These are phyloP conservation scores for Lasiodiplodia theobromae DNA, from an alignment of 2,329 filamentous ascomycete species.

Conservation along the genomic window DNA sequence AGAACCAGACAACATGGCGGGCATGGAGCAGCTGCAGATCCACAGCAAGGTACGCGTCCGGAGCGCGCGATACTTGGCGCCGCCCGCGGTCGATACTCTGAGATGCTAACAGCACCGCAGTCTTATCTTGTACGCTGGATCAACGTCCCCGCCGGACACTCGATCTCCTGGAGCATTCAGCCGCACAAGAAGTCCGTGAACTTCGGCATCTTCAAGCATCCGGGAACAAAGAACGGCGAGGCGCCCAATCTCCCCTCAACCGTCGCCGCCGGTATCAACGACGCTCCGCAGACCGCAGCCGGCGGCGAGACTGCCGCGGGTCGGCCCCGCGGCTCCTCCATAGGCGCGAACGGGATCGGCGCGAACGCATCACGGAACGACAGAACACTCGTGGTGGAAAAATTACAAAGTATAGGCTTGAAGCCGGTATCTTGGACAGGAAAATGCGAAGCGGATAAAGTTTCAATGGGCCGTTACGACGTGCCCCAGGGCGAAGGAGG, in stretches of 20 bases:
- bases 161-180: conserved; percentile 96
- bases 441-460: conserved; percentile 95
- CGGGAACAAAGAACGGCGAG: conserved; percentile 70
- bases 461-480: conserved; percentile 88
- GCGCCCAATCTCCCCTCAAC: conserved; percentile 47
- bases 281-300: conserved; percentile 49
- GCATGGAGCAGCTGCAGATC: conserved; percentile 95
- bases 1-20: conserved; percentile 69
- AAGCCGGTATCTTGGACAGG: conserved; percentile 79
- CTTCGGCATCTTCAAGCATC: conserved; percentile 97
- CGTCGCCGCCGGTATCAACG: conserved; percentile 53
- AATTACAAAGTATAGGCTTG: conserved; percentile 67
- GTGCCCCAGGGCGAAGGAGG: conserved; percentile 77
- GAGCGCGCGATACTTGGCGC: not conserved
- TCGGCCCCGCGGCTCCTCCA: conserved; percentile 58
- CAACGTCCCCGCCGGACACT: conserved; percentile 85
- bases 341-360: conserved; percentile 12
- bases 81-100: conserved; percentile 29
- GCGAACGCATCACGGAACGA: conserved; percentile 70
- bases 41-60: conserved; percentile 82
- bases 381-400: conserved; percentile 74
- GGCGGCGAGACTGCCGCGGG: conserved; percentile 62
- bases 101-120: conserved; percentile 55
- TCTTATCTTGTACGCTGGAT: conserved; percentile 99
- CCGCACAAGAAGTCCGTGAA: conserved; percentile 99